Evolutionary conservation across 2,329 filamentous ascomycete species (phyloP).

Genomic region (Parafenestella ontariensis): DNA sequence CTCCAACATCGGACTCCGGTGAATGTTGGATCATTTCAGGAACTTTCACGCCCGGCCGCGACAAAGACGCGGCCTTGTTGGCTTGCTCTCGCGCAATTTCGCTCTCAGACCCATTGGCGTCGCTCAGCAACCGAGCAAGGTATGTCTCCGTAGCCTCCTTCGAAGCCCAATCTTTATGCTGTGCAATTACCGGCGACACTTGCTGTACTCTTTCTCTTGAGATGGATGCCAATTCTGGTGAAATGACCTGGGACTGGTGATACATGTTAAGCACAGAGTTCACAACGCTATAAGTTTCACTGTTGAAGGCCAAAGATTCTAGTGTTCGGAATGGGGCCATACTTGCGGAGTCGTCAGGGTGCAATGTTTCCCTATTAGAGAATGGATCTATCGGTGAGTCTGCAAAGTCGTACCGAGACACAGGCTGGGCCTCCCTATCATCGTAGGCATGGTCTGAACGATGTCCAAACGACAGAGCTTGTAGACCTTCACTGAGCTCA

Average conservation of each 20-base stretch:
- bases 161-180: slow-evolving; percentile 61
- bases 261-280: slow-evolving; percentile 52
- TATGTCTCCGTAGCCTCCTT: slow-evolving; percentile 64
- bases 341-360: slow-evolving; percentile 49
- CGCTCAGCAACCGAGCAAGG: slow-evolving; percentile 55
- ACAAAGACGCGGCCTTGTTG: slow-evolving; percentile 10
- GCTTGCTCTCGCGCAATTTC: slow-evolving; percentile 17
- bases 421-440: slow-evolving; percentile 12
- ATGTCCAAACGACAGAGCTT: slow-evolving; percentile 19
- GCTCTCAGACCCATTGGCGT: slow-evolving; percentile 42
- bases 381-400: slow-evolving; percentile 43
- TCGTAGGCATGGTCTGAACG: slow-evolving; percentile 23
- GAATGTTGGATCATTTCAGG: slow-evolving; percentile 30
- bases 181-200: slow-evolving; percentile 61
- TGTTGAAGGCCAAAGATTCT: slow-evolving; percentile 45
- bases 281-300: slow-evolving; percentile 53
- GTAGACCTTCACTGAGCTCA: slow-evolving; percentile 18
- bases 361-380: slow-evolving; percentile 42
- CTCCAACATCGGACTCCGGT: slow-evolving; percentile 33
- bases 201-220: slow-evolving; percentile 53
- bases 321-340: slow-evolving; percentile 42
- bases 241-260: slow-evolving; percentile 46
- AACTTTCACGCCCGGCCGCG: slow-evolving; percentile 24
- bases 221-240: slow-evolving; percentile 49
- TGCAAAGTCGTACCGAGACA: slow-evolving; percentile 38